Percentiles rank a stretch among this genome's conserved stretches.
Evolutionary conservation across 2,329 filamentous ascomycete species (phyloP).

Genomic region (Colletotrichum cereale): DNA sequence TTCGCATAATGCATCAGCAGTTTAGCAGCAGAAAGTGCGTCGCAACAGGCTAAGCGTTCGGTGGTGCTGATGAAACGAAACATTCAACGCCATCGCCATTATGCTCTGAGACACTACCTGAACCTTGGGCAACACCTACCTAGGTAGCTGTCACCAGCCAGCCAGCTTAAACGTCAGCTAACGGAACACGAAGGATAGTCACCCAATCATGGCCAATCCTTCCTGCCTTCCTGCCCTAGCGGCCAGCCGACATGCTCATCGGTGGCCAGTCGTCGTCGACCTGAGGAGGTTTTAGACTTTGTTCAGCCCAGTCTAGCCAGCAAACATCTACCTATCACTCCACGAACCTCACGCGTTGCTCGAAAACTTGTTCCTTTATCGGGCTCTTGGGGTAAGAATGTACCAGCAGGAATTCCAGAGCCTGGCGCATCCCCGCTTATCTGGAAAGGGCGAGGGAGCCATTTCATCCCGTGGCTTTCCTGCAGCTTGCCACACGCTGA

Average conservation of each 20-base stretch:
- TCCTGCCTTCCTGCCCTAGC: neutral
- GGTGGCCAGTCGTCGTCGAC: constrained; percentile 9
- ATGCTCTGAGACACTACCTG: constrained; percentile 29
- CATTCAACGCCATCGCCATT: constrained; percentile 28
- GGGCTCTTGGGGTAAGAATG: neutral
- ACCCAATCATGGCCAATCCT: neutral
- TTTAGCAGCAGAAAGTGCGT: constrained; percentile 24
- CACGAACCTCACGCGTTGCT: neutral
- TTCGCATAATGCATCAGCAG: constrained; percentile 25
- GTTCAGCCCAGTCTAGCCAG: constrained; percentile 31
- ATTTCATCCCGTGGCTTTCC: constrained; percentile 35
- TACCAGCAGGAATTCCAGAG: constrained; percentile 5
- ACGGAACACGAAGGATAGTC: constrained; percentile 8
- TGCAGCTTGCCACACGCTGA: constrained; percentile 14
- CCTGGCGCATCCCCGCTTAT: constrained; percentile 18
- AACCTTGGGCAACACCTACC: constrained; percentile 1
- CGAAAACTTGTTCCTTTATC: constrained; percentile 21
- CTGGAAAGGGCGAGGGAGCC: constrained; percentile 21
- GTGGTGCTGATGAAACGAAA: constrained; percentile 36
- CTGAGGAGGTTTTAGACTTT: neutral
- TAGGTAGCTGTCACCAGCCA: constrained; percentile 15
- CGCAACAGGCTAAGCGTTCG: constrained; percentile 32
- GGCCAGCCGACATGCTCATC: constrained; percentile 11
- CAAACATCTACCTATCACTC: constrained; percentile 2
- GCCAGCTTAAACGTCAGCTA: constrained; percentile 30